Evolutionary conservation across 2,329 filamentous ascomycete genomes (phyloP), one percentile per base, ranked within the genome.

Genomic region (Chaetothyriales sp.): DNA sequence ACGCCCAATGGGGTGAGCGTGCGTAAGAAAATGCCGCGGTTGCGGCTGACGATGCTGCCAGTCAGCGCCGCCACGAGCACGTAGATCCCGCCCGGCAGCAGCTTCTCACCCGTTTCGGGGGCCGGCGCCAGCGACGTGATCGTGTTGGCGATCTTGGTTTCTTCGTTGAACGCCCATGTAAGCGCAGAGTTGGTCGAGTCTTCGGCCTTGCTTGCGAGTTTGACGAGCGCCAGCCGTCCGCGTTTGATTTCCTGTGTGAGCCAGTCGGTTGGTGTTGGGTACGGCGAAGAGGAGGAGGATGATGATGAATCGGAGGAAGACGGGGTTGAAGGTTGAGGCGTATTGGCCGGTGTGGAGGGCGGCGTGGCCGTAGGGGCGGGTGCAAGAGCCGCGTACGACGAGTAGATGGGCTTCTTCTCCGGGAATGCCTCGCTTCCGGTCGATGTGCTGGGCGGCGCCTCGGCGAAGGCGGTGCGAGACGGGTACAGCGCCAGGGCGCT

Each of bases 21-120:
- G 60, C 92, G 82, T 50, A 98, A 73, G 56, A 95, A 67, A 57
- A 97, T 77, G 68, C 85, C 89, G 62, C 90, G 82, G 74, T 94
- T 94, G 57, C 90, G 82, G 51, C 86, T 81, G 51, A 95, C 74
- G 66, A 98, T 97, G 69, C 82, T 89, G 61, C 90, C 92, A 37
- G 92, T 87, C 89, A 98, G 95, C 62, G 87, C 83, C 44, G 89
- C 84, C 47, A 98, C 89, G 28, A 95, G 78, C 46, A 97, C 89
- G 72, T 97, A 97, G 60, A 97, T 81, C 54, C 82, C 76, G 22
- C 90, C 90, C 33, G 92, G 92, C 70, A 97, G 82, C 52, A 98
- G 77, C 65, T 82, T 82, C 75, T 98, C 92, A 66, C 86, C 86
- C 55, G 82, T 86, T 70, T 90, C 85, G 63, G 83, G 83, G 40